These are phyloP conservation scores for Aureobasidium sp. DNA, from an alignment of 2,329 filamentous ascomycete genomes.

Conservation along the genomic window DNA sequence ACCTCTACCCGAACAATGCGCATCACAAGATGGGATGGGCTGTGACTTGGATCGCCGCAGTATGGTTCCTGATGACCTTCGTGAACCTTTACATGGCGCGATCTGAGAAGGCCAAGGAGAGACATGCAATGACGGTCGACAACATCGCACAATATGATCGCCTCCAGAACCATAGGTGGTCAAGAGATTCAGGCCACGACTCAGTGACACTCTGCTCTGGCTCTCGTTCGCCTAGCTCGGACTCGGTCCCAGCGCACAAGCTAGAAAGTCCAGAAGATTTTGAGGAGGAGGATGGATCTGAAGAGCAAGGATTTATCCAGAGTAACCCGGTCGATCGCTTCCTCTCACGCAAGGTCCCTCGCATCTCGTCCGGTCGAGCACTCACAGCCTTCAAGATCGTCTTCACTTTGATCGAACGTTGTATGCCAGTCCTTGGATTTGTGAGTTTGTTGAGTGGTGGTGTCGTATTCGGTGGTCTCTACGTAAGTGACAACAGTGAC, in stretches of 20 bases:
- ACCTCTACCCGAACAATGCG: constrained; percentile 74
- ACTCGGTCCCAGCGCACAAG: constrained; percentile 17
- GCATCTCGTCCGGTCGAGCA: constrained; percentile 37
- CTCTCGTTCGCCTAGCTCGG: constrained; percentile 25
- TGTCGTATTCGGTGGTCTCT: constrained; percentile 69
- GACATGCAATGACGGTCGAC: constrained; percentile 10
- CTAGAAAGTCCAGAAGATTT: constrained; percentile 20
- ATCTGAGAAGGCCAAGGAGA: constrained; percentile 27
- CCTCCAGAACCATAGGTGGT: constrained; percentile 27
- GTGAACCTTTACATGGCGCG: constrained; percentile 46
- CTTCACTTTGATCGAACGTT: constrained; percentile 62
- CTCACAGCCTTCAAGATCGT: constrained; percentile 49
- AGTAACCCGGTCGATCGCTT: constrained; percentile 19
- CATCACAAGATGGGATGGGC: constrained; percentile 83
- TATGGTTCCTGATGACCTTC: constrained; percentile 59
- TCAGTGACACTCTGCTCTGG: constrained; percentile 17
- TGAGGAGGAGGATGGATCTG: constrained; percentile 38
- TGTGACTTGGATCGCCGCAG: constrained; percentile 58
- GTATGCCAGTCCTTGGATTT: constrained; percentile 68
- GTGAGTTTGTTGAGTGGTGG: constrained; percentile 61
- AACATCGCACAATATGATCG: constrained; percentile 30
- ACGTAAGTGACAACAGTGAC: constrained; percentile 46
- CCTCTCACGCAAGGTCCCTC: constrained; percentile 17
- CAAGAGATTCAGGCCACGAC: constrained; percentile 30
- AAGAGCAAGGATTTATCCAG: constrained; percentile 36